A percentile compares a stretch with the other conserved stretches of the same genome.
Conservation (phyloP, 2,329 filamentous ascomycete genomes). For the Eutypa lata region DNA sequence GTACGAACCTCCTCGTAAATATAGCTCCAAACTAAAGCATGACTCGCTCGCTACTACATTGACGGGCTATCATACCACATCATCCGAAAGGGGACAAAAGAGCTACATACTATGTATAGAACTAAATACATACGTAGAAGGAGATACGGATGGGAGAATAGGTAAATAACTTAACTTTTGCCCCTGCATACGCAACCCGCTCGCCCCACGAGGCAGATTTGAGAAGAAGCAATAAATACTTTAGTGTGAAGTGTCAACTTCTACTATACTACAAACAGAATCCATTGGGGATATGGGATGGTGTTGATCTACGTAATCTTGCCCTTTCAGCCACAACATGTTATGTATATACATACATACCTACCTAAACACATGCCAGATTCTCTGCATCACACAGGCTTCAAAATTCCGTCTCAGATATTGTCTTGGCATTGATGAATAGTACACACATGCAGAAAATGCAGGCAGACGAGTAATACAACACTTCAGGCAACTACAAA, state of each 20-base stretch:
- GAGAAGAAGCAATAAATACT: constrained; percentile 5
- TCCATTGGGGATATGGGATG: background rate
- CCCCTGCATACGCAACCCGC: constrained; percentile 25
- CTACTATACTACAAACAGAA: background rate
- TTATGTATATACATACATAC: background rate
- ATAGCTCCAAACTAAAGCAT: too few species aligned
- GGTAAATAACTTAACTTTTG: constrained; percentile 7
- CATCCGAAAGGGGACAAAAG: too few species aligned
- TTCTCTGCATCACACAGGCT: background rate
- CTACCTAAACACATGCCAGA: background rate
- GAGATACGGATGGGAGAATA: background rate
- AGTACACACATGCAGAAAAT: background rate
- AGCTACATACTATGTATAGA: too few species aligned
- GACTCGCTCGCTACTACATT: too few species aligned
- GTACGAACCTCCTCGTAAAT: too few species aligned
- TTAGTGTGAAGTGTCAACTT: constrained; percentile 20
- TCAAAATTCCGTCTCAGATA: background rate
- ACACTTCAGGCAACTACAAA: too few species aligned
- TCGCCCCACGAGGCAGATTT: constrained; percentile 16
- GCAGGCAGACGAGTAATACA: background rate
- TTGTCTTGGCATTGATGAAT: background rate
- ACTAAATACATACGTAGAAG: too few species aligned
- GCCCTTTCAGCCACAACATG: background rate
- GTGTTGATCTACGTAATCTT: background rate
- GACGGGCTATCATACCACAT: too few species aligned